A percentile compares a stretch with the other conserved stretches of the same genome.
Evolutionary conservation across 1,284 basidiomycete genomes (phyloP).

Genomic region (Schizophyllum amplum): DNA sequence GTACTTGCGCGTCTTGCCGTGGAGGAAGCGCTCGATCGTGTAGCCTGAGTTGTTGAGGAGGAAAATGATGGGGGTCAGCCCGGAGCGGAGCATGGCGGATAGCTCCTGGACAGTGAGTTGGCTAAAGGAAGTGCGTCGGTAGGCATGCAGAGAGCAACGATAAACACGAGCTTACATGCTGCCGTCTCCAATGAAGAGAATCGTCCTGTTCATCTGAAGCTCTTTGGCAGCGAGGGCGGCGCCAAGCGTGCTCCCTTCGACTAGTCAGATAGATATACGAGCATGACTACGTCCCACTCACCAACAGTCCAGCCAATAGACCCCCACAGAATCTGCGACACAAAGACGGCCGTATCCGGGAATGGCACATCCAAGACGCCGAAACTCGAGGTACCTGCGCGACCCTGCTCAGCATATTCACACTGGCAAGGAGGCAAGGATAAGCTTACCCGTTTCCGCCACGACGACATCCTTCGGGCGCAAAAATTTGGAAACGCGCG

Average conservation of each 20-base stretch:
- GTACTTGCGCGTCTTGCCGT: conserved; percentile 57
- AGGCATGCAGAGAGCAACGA: conserved; percentile 16
- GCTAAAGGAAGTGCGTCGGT: conserved; percentile 21
- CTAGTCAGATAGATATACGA: conserved; percentile 10
- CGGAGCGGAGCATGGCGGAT: conserved; percentile 65
- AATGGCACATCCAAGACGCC: conserved; percentile 74
- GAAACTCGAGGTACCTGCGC: conserved; percentile 47
- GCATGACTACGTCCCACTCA: conserved; percentile 17
- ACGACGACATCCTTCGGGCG: conserved; percentile 68
- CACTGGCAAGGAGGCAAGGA: neutral
- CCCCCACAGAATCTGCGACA: conserved; percentile 79
- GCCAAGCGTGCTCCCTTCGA: conserved; percentile 50
- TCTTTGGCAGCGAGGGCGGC: conserved; percentile 73
- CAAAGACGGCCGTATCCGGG: conserved; percentile 53
- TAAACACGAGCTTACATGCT: conserved; percentile 36
- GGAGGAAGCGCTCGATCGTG: conserved; percentile 77
- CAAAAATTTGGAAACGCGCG: conserved; percentile 69
- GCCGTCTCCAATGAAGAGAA: conserved; percentile 84
- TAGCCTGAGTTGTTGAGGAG: conserved; percentile 87
- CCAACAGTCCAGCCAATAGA: conserved; percentile 85
- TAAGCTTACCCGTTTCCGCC: conserved; percentile 64
- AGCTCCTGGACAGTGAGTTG: conserved; percentile 71
- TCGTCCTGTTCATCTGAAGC: conserved; percentile 35
- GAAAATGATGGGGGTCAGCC: conserved; percentile 69
- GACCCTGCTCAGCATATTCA: neutral